Conservation (phyloP, 208 protist species). For the Leishmania guyanensis region DNA sequence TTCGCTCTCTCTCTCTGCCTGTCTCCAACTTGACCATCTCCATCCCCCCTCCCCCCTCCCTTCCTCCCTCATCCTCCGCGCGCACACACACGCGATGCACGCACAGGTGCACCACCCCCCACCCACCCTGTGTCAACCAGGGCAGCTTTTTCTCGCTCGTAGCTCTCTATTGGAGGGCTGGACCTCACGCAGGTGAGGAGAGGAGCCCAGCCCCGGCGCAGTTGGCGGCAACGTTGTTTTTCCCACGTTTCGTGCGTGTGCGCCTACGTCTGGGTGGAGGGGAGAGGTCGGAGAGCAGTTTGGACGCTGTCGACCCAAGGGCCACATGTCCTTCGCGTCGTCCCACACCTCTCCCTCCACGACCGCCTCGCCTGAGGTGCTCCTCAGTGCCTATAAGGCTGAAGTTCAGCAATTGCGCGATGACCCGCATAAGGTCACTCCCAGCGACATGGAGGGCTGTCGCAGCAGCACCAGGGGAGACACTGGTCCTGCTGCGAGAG, state of each 20-base stretch:
- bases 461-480: slow-evolving; percentile 9
- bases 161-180: background rate
- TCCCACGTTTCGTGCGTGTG: background rate
- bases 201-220: background rate
- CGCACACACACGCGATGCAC: background rate
- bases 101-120: background rate
- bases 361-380: slow-evolving; percentile 10
- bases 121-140: background rate
- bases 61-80: background rate
- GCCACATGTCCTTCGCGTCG: background rate
- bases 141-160: background rate
- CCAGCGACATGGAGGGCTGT: slow-evolving; percentile 11
- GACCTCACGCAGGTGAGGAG: background rate
- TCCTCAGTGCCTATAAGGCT: slow-evolving; percentile 30
- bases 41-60: background rate
- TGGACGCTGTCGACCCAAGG: background rate
- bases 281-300: too few relatives aligned
- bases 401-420: slow-evolving; percentile 43
- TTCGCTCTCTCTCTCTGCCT: background rate
- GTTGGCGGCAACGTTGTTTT: background rate
- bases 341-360: slow-evolving; percentile 1
- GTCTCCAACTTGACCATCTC: background rate
- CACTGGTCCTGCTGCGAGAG: background rate
- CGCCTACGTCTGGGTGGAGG: too few relatives aligned
- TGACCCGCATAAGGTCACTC: slow-evolving; percentile 22